Conservation (phyloP, 441 rosid species). For the Francoa sonchifolia region DNA sequence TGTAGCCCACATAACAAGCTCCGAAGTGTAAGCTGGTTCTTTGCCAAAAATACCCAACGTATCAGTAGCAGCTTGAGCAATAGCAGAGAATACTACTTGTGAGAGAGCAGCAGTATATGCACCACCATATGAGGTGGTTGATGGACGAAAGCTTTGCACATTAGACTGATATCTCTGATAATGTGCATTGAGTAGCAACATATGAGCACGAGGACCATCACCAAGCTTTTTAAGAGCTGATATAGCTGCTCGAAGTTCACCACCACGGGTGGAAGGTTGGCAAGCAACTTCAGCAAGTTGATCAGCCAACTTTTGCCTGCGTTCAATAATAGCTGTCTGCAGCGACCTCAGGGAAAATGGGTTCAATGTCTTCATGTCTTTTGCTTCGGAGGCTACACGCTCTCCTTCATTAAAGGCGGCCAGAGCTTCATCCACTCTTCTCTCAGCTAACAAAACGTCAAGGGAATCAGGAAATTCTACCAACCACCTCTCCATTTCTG, state of each 20-base stretch:
- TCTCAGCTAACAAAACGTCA: constrained; percentile 89
- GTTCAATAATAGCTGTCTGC: constrained; percentile 49
- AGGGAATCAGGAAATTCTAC: constrained; percentile 77
- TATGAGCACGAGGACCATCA: constrained; percentile 97
- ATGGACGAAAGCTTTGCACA: constrained; percentile 92
- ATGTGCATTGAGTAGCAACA: constrained; percentile 79
- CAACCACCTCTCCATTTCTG: constrained; percentile 80
- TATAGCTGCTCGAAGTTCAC: constrained; percentile 86
- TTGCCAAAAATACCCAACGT: constrained; percentile 70
- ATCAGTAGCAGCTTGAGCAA: constrained; percentile 89
- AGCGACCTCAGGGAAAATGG: constrained; percentile 38
- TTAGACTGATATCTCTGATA: constrained; percentile 68
- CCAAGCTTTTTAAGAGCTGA: constrained; percentile 91
- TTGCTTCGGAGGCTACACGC: constrained; percentile 43
- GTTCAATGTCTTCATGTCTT: constrained; percentile 39
- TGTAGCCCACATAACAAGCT: constrained; percentile 96
- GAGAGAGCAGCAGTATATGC: constrained; percentile 98
- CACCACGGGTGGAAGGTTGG: constrained; percentile 85
- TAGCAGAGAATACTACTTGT: constrained; percentile 88
- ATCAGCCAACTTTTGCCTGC: constrained; percentile 79
- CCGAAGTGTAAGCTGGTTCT: constrained; percentile 83
- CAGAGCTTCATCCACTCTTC: constrained; percentile 89
- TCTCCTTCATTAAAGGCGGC: constrained; percentile 86
- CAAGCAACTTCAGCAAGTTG: constrained; percentile 94
- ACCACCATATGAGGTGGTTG: constrained; percentile 92